Conservation (phyloP, 345 rosid species). For the Populus alba region DNA sequence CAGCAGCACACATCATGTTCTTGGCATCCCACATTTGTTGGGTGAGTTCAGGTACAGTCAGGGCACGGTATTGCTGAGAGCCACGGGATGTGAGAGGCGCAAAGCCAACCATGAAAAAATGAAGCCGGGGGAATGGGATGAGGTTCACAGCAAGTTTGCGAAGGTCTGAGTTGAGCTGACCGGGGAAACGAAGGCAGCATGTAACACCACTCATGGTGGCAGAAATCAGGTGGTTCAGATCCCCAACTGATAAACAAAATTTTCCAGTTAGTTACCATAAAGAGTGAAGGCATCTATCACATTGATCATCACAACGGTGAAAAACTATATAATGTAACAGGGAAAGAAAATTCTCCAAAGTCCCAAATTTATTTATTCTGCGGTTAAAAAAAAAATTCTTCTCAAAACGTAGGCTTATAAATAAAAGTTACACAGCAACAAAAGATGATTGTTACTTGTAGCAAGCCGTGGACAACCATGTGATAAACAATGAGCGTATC, state of each 20-base stretch:
- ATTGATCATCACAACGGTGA: not conserved
- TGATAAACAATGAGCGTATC: not conserved
- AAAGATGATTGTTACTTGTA: not conserved
- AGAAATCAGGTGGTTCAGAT: constrained; percentile 70
- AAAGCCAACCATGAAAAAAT: constrained; percentile 81
- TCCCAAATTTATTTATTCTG: not conserved
- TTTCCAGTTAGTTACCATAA: constrained; percentile 13
- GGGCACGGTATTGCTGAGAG: constrained; percentile 69
- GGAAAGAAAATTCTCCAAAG: not conserved
- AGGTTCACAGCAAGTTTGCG: constrained; percentile 83
- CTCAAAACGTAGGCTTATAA: not conserved
- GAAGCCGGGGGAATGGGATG: constrained; percentile 72
- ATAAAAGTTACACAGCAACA: not conserved
- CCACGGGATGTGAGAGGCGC: constrained; percentile 75
- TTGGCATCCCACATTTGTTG: constrained; percentile 88
- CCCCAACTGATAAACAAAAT: constrained; percentile 51
- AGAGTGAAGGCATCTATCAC: constrained; percentile 5
- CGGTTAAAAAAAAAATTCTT: not conserved
- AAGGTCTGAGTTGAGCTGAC: constrained; percentile 78
- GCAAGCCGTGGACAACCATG: not conserved
- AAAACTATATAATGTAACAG: not conserved
- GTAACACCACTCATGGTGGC: constrained; percentile 84
- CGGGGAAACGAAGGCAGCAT: constrained; percentile 81
- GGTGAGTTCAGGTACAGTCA: constrained; percentile 76
- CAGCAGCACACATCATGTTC: constrained; percentile 83